Evolutionary conservation across 1,284 basidiomycete species (phyloP).

Genomic region (Mycena sp.): DNA sequence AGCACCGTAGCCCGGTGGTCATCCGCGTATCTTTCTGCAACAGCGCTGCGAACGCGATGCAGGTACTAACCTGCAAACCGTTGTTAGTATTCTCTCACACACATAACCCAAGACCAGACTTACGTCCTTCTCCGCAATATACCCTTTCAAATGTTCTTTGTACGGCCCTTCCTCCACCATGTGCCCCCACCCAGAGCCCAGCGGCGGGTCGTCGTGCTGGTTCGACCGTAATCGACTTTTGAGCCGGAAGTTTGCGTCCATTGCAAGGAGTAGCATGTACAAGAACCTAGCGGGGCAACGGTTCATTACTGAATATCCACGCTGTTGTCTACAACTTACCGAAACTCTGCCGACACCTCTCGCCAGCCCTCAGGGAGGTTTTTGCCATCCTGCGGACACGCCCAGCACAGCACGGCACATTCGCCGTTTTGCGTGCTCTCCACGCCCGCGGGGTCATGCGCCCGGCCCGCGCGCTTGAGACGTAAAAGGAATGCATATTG

Average conservation of each 20-base stretch:
- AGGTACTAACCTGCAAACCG: slow-evolving; percentile 23
- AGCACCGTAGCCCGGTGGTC: slow-evolving; percentile 16
- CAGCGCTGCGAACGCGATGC: slow-evolving; percentile 24
- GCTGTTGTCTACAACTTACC: no score
- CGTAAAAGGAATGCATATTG: slow-evolving; percentile 9
- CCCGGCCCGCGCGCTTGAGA: slow-evolving; percentile 12
- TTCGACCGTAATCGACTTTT: slow-evolving; percentile 17
- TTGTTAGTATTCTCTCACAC: background rate
- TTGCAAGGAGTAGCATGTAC: slow-evolving; percentile 24
- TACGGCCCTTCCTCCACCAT: slow-evolving; percentile 22
- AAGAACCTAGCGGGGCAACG: slow-evolving; percentile 21
- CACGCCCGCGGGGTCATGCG: background rate
- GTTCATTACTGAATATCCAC: no score
- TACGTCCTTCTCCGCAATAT: slow-evolving; percentile 24
- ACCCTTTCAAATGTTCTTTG: slow-evolving; percentile 17
- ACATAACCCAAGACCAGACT: background rate
- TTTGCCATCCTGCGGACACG: slow-evolving; percentile 3
- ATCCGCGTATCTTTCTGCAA: slow-evolving; percentile 18
- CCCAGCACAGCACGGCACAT: slow-evolving; percentile 8
- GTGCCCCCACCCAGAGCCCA: slow-evolving; percentile 20
- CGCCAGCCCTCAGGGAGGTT: slow-evolving; percentile 15
- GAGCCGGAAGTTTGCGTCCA: slow-evolving; percentile 33
- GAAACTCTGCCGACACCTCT: background rate
- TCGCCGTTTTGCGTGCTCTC: background rate
- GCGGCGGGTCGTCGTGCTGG: slow-evolving; percentile 17